These are phyloP conservation scores for Acorus gramineus DNA, from an alignment of 106 monocot species.

Conservation along the genomic window DNA sequence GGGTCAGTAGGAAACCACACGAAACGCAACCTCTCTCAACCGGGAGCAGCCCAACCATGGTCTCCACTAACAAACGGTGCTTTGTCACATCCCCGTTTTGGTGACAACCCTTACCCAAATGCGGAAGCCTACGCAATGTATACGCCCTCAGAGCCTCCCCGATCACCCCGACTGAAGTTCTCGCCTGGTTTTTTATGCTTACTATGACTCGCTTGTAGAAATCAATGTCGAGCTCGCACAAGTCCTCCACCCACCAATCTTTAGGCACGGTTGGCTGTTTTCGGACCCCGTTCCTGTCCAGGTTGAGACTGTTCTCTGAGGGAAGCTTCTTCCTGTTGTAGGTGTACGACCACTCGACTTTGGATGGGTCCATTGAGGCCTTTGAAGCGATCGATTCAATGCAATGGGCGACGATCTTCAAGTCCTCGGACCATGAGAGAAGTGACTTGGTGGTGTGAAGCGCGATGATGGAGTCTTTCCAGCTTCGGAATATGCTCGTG, in stretches of 20 bases:
- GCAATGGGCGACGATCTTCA: constrained; percentile 63
- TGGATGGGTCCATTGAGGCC: constrained; percentile 52
- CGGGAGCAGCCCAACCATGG: constrained; percentile 57
- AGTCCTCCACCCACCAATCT: constrained; percentile 95
- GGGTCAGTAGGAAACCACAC: constrained; percentile 66
- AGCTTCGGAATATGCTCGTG: constrained; percentile 64
- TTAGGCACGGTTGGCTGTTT: constrained; percentile 60
- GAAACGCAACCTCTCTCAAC: constrained; percentile 42
- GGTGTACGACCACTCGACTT: constrained; percentile 89
- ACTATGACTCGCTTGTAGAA: constrained; percentile 50
- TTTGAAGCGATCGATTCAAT: constrained; percentile 72
- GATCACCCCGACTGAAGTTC: constrained; percentile 37
- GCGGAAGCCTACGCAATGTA: constrained; percentile 40
- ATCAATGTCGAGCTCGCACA: constrained; percentile 71
- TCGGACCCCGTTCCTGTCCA: constrained; percentile 58
- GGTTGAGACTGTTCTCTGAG: constrained; percentile 36
- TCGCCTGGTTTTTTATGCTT: constrained; percentile 48
- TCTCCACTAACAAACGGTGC: constrained; percentile 37
- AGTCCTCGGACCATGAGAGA: constrained; percentile 59
- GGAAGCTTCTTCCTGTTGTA: constrained; percentile 69
- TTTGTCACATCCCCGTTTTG: constrained; percentile 34
- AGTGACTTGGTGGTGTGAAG: constrained; percentile 70
- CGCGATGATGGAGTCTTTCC: constrained; percentile 92
- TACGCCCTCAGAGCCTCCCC: constrained; percentile 87
- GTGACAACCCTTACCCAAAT: constrained; percentile 27